These are phyloP conservation scores for Metarhizium sp. DNA, from an alignment of 2,329 filamentous ascomycete species.

Conservation along the genomic window DNA sequence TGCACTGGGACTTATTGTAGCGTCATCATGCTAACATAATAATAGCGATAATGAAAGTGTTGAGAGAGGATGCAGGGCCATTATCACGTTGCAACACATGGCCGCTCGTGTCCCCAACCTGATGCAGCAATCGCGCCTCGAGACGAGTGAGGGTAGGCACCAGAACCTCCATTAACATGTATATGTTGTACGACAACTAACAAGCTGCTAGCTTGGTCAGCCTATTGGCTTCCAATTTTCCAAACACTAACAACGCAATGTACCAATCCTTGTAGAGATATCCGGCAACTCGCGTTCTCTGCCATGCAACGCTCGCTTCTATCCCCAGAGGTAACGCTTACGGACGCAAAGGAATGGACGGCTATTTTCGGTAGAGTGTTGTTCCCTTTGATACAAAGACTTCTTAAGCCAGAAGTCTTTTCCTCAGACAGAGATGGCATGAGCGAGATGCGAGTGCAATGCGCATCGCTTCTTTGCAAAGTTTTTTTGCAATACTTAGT, in stretches of 20 bases:
- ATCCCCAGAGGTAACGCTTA: constrained; percentile 73
- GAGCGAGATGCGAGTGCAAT: constrained; percentile 89
- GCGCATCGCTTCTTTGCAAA: constrained; percentile 84
- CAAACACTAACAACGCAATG: constrained; percentile 81
- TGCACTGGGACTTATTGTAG: too few species aligned
- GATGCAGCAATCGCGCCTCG: constrained; percentile 88
- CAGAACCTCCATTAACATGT: not conserved
- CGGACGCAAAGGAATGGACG: constrained; percentile 83
- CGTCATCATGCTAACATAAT: not conserved
- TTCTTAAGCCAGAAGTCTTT: constrained; percentile 92
- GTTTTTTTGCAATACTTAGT: constrained; percentile 93
- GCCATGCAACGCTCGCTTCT: constrained; percentile 79
- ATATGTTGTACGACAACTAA: not conserved
- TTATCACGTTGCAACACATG: constrained; percentile 73
- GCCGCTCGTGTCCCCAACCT: constrained; percentile 74
- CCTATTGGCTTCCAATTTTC: constrained; percentile 96
- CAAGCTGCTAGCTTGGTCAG: constrained; percentile 68
- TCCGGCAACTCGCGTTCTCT: constrained; percentile 79
- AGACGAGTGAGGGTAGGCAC: constrained; percentile 63
- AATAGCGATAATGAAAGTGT: constrained; percentile 44
- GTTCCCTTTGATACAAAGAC: constrained; percentile 77
- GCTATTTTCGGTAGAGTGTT: constrained; percentile 91
- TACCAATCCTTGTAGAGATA: constrained; percentile 87
- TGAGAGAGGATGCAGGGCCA: constrained; percentile 67
- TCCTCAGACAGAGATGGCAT: constrained; percentile 85